Evolutionary conservation across 192 early-diverging fungal genomes (phyloP).

Genomic region (Backusella sp.): DNA sequence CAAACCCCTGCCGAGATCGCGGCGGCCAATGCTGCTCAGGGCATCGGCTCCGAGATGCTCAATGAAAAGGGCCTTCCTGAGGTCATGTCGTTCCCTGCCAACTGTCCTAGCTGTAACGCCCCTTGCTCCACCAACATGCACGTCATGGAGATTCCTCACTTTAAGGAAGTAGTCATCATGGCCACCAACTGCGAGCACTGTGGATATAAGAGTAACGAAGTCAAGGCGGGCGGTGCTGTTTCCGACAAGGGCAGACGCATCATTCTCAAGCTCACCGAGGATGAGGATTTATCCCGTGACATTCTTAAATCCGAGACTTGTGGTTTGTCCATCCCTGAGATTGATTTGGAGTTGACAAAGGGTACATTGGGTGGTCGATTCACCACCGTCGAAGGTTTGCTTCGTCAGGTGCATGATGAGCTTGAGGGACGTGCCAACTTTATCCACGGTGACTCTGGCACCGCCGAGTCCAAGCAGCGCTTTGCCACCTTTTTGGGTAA

Average conservation of each 20-base stretch:
- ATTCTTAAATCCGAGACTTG: slow-evolving; percentile 96
- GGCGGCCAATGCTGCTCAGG: slow-evolving; percentile 18
- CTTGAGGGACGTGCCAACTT: slow-evolving; percentile 65
- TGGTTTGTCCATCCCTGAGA: slow-evolving; percentile 85
- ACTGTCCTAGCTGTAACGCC: slow-evolving; percentile 80
- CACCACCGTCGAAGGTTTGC: slow-evolving; percentile 92
- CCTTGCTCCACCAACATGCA: slow-evolving; percentile 86
- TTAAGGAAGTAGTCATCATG: slow-evolving; percentile 96
- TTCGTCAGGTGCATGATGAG: slow-evolving; percentile 88
- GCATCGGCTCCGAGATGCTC: slow-evolving; percentile 24
- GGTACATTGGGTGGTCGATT: slow-evolving; percentile 95
- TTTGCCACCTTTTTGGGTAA: slow-evolving; percentile 71
- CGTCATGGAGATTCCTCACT: slow-evolving; percentile 89
- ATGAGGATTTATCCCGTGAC: slow-evolving; percentile 88
- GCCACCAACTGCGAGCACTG: slow-evolving; percentile 86
- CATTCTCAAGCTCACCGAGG: slow-evolving; percentile 76
- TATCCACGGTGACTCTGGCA: slow-evolving; percentile 67
- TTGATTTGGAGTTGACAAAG: slow-evolving; percentile 78
- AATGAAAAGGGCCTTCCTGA: slow-evolving; percentile 46
- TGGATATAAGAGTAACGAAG: slow-evolving; percentile 95
- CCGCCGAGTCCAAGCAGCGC: slow-evolving; percentile 44
- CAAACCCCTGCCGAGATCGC: slow-evolving; percentile 38
- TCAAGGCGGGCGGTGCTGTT: slow-evolving; percentile 92
- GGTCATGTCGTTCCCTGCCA: slow-evolving; percentile 79
- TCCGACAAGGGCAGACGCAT: slow-evolving; percentile 76